Evolutionary conservation across 2,329 filamentous ascomycete species (phyloP).

Genomic region (Fusarium mangiferae): DNA sequence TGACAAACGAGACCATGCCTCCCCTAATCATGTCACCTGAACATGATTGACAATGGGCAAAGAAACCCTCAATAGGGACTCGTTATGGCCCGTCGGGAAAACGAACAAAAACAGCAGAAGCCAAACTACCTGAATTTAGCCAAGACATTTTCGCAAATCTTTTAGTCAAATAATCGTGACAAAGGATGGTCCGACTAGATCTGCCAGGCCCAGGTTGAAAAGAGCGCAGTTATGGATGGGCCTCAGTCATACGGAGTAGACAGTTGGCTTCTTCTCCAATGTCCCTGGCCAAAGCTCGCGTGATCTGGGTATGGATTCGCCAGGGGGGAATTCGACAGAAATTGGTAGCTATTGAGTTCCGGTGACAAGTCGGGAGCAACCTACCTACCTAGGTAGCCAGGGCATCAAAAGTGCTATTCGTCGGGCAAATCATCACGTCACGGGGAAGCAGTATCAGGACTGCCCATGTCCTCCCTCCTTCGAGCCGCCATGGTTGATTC

Average conservation of each 20-base stretch:
- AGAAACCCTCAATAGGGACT: not conserved
- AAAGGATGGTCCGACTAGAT: slow-evolving; percentile 20
- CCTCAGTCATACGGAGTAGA: slow-evolving; percentile 2
- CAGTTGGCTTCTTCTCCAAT: not conserved
- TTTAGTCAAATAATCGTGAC: slow-evolving; percentile 11
- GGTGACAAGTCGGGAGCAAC: not conserved
- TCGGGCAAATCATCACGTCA: not conserved
- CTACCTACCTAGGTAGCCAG: not conserved
- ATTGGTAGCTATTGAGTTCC: slow-evolving; percentile 2
- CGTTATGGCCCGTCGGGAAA: not conserved
- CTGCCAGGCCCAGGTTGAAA: slow-evolving; percentile 6
- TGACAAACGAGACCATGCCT: not conserved
- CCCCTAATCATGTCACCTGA: not conserved
- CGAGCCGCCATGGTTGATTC: not conserved
- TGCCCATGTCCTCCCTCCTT: not conserved
- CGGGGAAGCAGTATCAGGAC: not conserved
- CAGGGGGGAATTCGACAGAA: not conserved
- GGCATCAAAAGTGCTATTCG: not conserved
- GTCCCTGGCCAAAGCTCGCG: slow-evolving; percentile 10
- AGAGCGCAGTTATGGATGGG: slow-evolving; percentile 5
- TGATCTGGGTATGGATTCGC: not conserved
- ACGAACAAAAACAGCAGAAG: slow-evolving; percentile 19
- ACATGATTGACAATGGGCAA: not conserved
- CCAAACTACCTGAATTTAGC: slow-evolving; percentile 25
- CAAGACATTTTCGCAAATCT: slow-evolving; percentile 13